phyloP scores from a whole-genome alignment of 305 asterid genomes.

The Rubia peregrina region DNA sequence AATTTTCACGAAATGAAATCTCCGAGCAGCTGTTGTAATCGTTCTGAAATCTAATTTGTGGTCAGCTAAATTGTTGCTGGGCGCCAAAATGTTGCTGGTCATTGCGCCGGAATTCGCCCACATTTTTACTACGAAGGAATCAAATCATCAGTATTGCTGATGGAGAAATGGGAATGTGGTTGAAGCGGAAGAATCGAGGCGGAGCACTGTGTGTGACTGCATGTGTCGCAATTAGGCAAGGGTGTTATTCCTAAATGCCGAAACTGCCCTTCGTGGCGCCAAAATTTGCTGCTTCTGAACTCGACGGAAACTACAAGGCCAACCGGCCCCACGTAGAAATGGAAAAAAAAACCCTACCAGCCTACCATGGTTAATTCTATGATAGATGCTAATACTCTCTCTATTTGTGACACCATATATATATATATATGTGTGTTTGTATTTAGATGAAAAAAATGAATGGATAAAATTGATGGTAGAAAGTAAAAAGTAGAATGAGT shows the following conservation, averaged over 20 bases:
- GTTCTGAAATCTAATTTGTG: not conserved
- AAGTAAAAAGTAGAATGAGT: too few relatives aligned
- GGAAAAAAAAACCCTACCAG: not conserved
- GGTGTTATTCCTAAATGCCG: not conserved
- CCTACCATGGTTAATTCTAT: too few relatives aligned
- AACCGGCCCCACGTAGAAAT: not conserved
- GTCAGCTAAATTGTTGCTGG: not conserved
- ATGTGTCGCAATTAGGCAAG: not conserved
- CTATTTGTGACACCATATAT: too few relatives aligned
- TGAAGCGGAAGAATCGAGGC: not conserved
- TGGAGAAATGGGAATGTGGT: not conserved
- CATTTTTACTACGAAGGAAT: not conserved
- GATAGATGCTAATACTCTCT: too few relatives aligned
- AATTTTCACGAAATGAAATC: slow-evolving; percentile 2
- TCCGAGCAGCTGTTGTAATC: not conserved
- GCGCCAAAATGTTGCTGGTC: slow-evolving; percentile 1
- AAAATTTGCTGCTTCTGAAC: not conserved
- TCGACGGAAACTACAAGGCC: not conserved
- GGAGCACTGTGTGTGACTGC: not conserved
- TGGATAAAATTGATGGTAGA: too few relatives aligned
- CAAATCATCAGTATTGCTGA: not conserved
- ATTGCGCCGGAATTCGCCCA: slow-evolving; percentile 13
- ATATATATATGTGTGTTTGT: too few relatives aligned
- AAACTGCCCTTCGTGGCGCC: slow-evolving; percentile 2
- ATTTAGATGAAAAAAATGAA: too few relatives aligned